phyloP scores from a whole-genome alignment of 148 eudicot species.

The Persicaria tinctoria region DNA sequence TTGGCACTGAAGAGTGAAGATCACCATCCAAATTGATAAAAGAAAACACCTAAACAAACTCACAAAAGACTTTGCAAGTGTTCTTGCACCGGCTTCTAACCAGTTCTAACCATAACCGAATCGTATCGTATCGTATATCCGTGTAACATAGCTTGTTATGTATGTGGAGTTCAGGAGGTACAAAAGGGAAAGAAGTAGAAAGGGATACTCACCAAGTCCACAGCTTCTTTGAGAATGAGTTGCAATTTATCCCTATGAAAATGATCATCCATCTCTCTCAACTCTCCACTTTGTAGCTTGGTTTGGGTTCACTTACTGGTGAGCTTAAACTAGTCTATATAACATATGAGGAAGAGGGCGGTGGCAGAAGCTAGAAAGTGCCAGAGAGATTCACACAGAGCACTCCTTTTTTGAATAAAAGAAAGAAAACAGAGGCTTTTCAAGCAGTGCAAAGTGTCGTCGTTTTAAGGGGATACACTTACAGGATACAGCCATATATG shows the following conservation, averaged over 20 bases:
- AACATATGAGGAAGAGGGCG: not conserved
- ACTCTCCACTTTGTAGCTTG: no score
- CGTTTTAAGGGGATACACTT: not conserved
- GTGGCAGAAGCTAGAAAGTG: not conserved
- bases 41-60: no score
- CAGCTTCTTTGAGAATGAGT: conserved; percentile 26
- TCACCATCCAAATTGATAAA: no score
- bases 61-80: no score
- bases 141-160: not conserved
- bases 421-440: not conserved
- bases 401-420: not conserved
- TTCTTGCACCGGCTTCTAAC: no score
- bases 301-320: no score
- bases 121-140: no score
- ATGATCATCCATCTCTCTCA: conserved; percentile 16
- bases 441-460: not conserved
- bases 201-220: conserved; percentile 18
- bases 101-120: no score
- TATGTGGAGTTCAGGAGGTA: not conserved
- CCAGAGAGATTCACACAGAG: not conserved
- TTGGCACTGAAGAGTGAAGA: no score
- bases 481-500: no score
- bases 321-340: not conserved
- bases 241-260: conserved; percentile 24
- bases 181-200: not conserved